Base-by-base conservation (phyloP, 2,329 filamentous ascomycete species). In the Epichloe aotearoae region DNA sequence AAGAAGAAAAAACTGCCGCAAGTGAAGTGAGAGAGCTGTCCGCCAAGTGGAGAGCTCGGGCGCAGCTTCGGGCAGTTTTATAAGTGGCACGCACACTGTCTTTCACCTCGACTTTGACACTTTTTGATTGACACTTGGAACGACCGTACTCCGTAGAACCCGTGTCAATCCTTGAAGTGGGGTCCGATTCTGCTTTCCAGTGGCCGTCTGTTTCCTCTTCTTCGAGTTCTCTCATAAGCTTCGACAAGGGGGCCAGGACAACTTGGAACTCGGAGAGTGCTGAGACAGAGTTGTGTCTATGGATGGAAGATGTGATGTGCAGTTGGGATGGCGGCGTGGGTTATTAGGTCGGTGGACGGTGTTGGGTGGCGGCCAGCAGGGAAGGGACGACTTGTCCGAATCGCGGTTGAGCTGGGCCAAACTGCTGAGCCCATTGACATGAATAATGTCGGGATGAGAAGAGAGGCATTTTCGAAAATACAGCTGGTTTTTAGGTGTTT, bases 21-120 rank as follows among this genome's bases (percentile, higher is more conserved):
- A 43, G 15, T 14, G 37, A 46, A 30, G 39, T 23, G 39, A 39
- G 20, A 47, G 33, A 20, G 33, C 37, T 41, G 15, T 23, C 37
- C 19, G 36, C 17, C 17, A 44, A 37, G 50, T 47, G 40, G 40
- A 51, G 46, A 45, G 45, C 44, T 34, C 34, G 46, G 38, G 49
- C 49, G 49, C 42, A 23, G 47, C 47, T 40, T 50, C 33, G 30
- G 49, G 20, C 46, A 19, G 30, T 41, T 45, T 41, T 40, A 52
- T 46, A 52, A 40, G 46, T 49, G 46, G 50, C 41, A 44, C 47
- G 17, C 26, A 26, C 34, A 23, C 36, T 19, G 34, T 40, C 34
- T 26, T 36, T 33, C 17, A 4, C 33, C 14, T 30, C 30, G 30
- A 33, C 43, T 15, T 30, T 30, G 4, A 11, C 23, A 10, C 17